These are phyloP conservation scores for Populus tremula DNA, from an alignment of 345 rosid species.

Conservation along the genomic window DNA sequence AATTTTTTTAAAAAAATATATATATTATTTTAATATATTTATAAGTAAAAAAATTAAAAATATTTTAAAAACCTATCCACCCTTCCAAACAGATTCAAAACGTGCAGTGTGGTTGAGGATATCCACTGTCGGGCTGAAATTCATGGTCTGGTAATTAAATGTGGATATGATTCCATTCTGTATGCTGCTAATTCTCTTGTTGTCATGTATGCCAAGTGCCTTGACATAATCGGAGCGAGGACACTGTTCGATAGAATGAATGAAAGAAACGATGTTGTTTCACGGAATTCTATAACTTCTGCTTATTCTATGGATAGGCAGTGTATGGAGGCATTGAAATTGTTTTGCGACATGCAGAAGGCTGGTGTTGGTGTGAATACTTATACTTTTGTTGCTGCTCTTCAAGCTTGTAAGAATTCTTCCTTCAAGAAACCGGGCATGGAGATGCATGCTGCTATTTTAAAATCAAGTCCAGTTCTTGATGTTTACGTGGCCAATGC, in stretches of 20 bases:
- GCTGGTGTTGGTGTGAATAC: constrained; percentile 47
- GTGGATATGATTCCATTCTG: constrained; percentile 35
- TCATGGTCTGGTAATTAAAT: constrained; percentile 57
- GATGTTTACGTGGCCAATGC: constrained; percentile 16
- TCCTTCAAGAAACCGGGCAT: constrained; percentile 47
- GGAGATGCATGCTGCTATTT: constrained; percentile 65
- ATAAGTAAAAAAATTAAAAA: no score
- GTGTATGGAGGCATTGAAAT: constrained; percentile 48
- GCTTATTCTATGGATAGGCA: constrained; percentile 51
- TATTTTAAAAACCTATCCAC: no score
- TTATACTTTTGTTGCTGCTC: constrained; percentile 59
- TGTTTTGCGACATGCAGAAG: constrained; percentile 57
- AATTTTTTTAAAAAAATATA: no score
- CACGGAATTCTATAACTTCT: constrained; percentile 78
- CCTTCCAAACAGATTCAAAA: no score
- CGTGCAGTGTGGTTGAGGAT: constrained; percentile 49
- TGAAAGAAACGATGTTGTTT: constrained; percentile 52
- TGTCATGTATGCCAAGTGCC: constrained; percentile 78
- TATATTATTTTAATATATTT: no score
- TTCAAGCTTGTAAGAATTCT: constrained; percentile 60
- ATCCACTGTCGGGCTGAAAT: constrained; percentile 48
- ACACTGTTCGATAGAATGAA: constrained; percentile 48
- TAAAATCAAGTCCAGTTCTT: constrained; percentile 43
- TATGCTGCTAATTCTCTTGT: constrained; percentile 67
- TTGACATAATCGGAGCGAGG: constrained; percentile 54